Evolutionary conservation across 1,284 basidiomycete genomes (phyloP), one percentile per base, ranked within the genome.

Genomic region (Melampsora larici-populina): DNA sequence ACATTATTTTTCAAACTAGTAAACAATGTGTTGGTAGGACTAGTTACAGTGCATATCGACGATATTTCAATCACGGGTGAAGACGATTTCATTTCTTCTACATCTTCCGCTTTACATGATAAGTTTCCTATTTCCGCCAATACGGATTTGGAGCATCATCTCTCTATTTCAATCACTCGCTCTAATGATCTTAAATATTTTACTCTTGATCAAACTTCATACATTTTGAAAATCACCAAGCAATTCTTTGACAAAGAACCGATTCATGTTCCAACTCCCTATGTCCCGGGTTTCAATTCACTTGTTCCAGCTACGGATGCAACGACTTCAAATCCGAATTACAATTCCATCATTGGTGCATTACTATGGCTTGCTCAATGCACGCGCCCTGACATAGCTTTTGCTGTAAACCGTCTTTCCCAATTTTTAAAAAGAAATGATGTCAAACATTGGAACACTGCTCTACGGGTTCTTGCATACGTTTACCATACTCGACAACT

Each of bases 321-420:
- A 6, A 13, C 26, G 24, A 36, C 64, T 9, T 36, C 64, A 33
- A 40, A 40, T 66, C 64, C 29, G 36, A 9, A 36, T 36, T 68
- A 68, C 66, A 24, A 24, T 29, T 48, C 46, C 15, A 46, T 70
- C 26, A 70, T 70, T 7, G 68, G 68, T 17, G 43, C 51, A 4
- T 40, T 60, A 15, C 31, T 58, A 60, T 60, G 36, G 29, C 18
- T 67, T 2, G 33, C 65, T 13, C 65, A 67, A 26, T 67, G 65
- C 40, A 67, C 65, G 9, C 1, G 65, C 2, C 65, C 65, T n/a
- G n/a, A n/a, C n/a, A n/a, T n/a, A n/a, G n/a, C n/a, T n/a, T n/a
- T n/a, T n/a, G n/a, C n/a, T n/a, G 65, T 67, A 2, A 67, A 67
- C 33, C n/a, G 26, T 9, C 65, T 67, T n/a, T 67, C 36, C 18